Evolutionary conservation across 2,329 filamentous ascomycete species (phyloP), one percentile per base, ranked within the genome.

Genomic region (Zymoseptoria pseudotritici): DNA sequence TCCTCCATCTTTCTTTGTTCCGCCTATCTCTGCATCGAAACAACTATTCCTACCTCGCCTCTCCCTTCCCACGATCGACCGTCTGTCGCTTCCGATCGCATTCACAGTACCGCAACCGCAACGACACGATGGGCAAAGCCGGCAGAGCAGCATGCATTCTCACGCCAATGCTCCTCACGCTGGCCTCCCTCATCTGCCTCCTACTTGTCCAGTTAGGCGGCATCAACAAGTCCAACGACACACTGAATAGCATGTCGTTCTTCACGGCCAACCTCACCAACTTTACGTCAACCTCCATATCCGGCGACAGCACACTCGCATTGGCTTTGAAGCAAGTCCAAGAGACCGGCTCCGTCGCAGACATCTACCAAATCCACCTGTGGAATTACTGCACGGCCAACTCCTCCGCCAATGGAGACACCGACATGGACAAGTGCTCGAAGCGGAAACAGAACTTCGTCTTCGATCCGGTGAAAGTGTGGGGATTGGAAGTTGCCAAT

Each of bases 101-200:
- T n/a, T 26, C 50, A 58, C 26, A 31, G 7, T 17, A 49, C 36
- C 31, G 22, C 53, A 49, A 52, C 20, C 19, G 50, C 55, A 29
- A 31, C 49, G 56, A 61, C 56, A 79, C 63, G 36, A 89, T 89
- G 86, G 86, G 85, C 64, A 86, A 87, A 77, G 81, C 83, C 71
- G 92, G 90, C 67, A 85, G 93, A 72, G 85, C 93, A 70, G 79
- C 89, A 74, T 97, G 91, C 78, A 94, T 97, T 77, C 84, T 89
- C 76, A 80, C 91, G 79, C 93, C 93, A 62, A 91, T 96, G 77
- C 80, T 84, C 65, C 83, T 96, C 71, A 93, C 90, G 20, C 77
- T 94, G 69, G 88, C 83, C 64, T 87, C 89, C 61, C 80, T 97
- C 69, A 78, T 94, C 69, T 88, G 88, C 67, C 74, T 86, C 58